Evolutionary conservation across 331 rosid species (phyloP).

Genomic region (Telfairia occidentalis): DNA sequence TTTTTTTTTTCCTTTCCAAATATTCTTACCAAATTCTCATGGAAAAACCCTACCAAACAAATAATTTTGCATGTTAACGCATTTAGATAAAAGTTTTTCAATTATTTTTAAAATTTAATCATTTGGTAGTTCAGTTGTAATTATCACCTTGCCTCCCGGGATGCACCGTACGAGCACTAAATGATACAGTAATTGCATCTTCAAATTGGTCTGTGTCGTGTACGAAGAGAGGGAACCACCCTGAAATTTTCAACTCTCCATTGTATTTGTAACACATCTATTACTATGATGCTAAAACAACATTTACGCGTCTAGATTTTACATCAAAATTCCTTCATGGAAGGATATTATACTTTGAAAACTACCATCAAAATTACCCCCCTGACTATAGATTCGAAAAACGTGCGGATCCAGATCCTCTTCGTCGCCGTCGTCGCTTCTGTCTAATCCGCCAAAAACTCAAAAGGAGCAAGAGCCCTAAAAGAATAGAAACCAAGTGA

Average conservation of each 20-base stretch:
- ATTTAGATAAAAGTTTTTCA: neutral
- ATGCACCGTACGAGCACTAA: neutral
- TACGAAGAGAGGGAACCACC: neutral
- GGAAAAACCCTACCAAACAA: neutral
- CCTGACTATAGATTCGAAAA: constrained; percentile 43
- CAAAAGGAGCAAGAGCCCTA: constrained; percentile 51
- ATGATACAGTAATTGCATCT: neutral
- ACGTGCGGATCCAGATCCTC: constrained; percentile 56
- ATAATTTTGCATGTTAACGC: neutral
- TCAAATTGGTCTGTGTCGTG: neutral
- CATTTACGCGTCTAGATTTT: neutral
- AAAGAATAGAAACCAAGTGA: neutral
- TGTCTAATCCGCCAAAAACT: constrained; percentile 86
- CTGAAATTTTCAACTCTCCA: neutral
- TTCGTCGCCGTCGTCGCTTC: constrained; percentile 70
- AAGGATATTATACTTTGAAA: neutral
- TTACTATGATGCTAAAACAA: neutral
- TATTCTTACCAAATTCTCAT: neutral
- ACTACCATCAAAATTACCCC: neutral
- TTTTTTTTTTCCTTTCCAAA: neutral
- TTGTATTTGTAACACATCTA: neutral
- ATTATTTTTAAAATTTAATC: neutral
- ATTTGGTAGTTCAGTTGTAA: neutral
- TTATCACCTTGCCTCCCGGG: neutral
- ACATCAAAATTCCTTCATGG: neutral